Conservation (phyloP, 345 rosid genomes). For the Ceriops decandra region DNA sequence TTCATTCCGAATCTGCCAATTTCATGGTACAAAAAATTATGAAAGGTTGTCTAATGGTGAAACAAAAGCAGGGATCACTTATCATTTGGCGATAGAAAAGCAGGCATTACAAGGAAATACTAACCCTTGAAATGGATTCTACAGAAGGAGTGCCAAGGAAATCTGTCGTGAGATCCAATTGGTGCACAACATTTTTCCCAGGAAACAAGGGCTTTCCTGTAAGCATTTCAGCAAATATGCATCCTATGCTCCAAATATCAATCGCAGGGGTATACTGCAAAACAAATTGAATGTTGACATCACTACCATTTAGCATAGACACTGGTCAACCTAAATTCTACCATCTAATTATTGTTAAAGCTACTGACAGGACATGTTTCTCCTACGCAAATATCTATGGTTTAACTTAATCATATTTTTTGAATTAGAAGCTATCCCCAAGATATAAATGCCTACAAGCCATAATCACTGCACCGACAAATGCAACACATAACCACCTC, state of each 20-base stretch:
- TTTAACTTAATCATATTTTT: too few relatives aligned
- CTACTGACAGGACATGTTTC: too few relatives aligned
- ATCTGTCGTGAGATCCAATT: constrained; percentile 93
- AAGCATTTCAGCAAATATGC: constrained; percentile 98
- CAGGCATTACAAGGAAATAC: constrained; percentile 11
- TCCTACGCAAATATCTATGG: too few relatives aligned
- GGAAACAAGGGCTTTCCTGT: constrained; percentile 92
- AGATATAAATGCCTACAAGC: too few relatives aligned
- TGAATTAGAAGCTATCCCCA: too few relatives aligned
- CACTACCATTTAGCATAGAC: too few relatives aligned
- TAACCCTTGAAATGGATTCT: constrained; percentile 75
- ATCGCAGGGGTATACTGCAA: constrained; percentile 91
- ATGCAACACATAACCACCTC: background rate
- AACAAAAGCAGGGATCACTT: background rate
- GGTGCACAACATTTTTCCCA: constrained; percentile 96
- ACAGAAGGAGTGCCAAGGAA: constrained; percentile 85
- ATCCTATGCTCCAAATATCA: constrained; percentile 98
- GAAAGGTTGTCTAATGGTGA: background rate
- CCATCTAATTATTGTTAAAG: too few relatives aligned
- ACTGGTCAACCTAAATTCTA: too few relatives aligned
- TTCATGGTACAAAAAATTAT: background rate
- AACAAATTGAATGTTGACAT: background rate
- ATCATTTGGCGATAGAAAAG: constrained; percentile 2
- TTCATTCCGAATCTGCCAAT: constrained; percentile 85
- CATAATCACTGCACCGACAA: too few relatives aligned